phyloP scores from a whole-genome alignment of 257 asterid genomes.

The Gentiana macrophylla region DNA sequence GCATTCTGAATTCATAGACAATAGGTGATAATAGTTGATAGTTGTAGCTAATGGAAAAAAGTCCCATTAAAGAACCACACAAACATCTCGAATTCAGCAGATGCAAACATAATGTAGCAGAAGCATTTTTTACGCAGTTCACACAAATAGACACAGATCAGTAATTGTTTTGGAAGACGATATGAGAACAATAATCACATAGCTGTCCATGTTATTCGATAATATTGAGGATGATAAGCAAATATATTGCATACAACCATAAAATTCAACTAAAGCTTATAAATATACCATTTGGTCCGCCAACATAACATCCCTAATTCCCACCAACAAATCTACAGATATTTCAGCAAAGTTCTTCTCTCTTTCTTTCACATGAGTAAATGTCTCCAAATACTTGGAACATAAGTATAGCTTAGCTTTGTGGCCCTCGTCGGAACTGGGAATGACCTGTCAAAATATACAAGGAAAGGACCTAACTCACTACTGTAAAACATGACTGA shows the following conservation, averaged over 20 bases:
- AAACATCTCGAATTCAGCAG: too few relatives aligned
- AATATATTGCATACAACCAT: not conserved
- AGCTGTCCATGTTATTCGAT: too few relatives aligned
- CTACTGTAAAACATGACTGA: not conserved
- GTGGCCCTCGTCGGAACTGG: conserved; percentile 60
- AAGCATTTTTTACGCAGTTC: too few relatives aligned
- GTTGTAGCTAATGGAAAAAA: too few relatives aligned
- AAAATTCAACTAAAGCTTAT: too few relatives aligned
- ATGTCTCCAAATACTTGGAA: conserved; percentile 90
- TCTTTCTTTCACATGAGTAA: conserved; percentile 86
- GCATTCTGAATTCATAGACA: too few relatives aligned
- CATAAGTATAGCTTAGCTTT: conserved; percentile 69
- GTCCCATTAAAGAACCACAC: too few relatives aligned
- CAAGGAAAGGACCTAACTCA: conserved; percentile 7
- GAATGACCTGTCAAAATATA: conserved; percentile 43
- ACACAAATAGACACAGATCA: too few relatives aligned
- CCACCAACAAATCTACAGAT: conserved; percentile 75
- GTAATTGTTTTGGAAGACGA: too few relatives aligned
- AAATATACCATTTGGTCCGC: conserved; percentile 53
- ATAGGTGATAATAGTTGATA: too few relatives aligned
- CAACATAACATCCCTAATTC: conserved; percentile 64
- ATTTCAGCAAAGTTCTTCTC: conserved; percentile 60
- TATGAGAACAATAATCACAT: too few relatives aligned
- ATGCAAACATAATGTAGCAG: too few relatives aligned
- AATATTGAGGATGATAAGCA: not conserved